Evolutionary conservation across 2,329 filamentous ascomycete species (phyloP).

Genomic region (Fusarium agapanthi): DNA sequence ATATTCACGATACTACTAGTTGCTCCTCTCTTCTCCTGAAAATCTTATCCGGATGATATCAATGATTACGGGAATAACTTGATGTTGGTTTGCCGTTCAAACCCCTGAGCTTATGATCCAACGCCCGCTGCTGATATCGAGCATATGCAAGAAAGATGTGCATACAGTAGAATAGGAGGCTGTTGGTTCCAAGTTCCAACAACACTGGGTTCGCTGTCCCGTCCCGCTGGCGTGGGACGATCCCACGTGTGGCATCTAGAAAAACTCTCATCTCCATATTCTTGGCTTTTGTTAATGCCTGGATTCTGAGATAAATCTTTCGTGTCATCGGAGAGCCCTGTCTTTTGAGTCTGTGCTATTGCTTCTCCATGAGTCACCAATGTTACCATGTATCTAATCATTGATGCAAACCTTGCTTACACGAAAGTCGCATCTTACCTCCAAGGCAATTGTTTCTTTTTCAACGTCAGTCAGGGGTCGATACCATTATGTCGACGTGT

Average conservation of each 20-base stretch:
- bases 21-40: conserved; percentile 11
- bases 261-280: conserved; percentile 10
- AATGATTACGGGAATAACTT: not conserved
- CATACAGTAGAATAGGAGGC: not conserved
- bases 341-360: conserved; percentile 1
- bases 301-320: conserved; percentile 1
- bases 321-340: conserved; percentile 13
- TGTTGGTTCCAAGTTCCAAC: conserved; percentile 24
- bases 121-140: not conserved
- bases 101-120: conserved; percentile 16
- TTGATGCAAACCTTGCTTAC: not conserved
- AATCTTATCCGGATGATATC: not conserved
- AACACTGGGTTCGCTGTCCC: conserved; percentile 9
- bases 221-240: conserved; percentile 28
- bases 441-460: not conserved
- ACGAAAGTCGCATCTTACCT: conserved; percentile 3
- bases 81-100: not conserved
- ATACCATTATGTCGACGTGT: not conserved
- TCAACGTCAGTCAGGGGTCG: not conserved
- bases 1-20: not conserved
- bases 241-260: conserved; percentile 27
- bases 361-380: conserved; percentile 1
- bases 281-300: conserved; percentile 4
- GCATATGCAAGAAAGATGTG: not conserved
- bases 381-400: not conserved